Evolutionary conservation across 2,329 filamentous ascomycete genomes (phyloP).

Genomic region (Helotiales sp.): DNA sequence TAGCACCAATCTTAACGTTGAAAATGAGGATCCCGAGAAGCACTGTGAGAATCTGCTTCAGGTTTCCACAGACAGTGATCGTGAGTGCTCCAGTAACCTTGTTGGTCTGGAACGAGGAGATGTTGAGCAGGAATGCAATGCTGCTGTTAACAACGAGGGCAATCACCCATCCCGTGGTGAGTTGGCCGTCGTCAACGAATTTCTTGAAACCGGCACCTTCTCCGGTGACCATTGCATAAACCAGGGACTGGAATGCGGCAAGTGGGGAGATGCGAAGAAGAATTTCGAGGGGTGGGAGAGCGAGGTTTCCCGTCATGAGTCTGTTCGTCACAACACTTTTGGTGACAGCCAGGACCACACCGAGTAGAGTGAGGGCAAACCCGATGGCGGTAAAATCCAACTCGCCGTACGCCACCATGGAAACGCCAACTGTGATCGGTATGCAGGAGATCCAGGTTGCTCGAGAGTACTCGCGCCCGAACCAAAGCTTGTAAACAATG

Average conservation of each 20-base stretch:
- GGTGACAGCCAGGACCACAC: constrained; percentile 58
- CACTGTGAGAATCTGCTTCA: constrained; percentile 63
- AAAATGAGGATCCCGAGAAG: constrained; percentile 55
- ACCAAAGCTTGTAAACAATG: constrained; percentile 62
- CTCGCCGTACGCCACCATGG: constrained; percentile 64
- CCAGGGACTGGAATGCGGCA: constrained; percentile 59
- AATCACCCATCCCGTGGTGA: constrained; percentile 37
- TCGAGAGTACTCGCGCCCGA: constrained; percentile 58
- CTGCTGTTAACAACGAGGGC: constrained; percentile 48
- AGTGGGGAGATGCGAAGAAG: constrained; percentile 67
- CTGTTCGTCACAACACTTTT: constrained; percentile 69
- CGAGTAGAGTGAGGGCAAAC: constrained; percentile 59
- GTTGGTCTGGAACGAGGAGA: constrained; percentile 62
- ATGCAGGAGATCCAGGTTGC: constrained; percentile 64
- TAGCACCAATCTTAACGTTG: constrained; percentile 26
- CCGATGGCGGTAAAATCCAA: constrained; percentile 65
- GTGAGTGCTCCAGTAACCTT: constrained; percentile 62
- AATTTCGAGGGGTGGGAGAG: constrained; percentile 62
- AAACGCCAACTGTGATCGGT: constrained; percentile 64
- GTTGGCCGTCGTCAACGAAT: constrained; percentile 6
- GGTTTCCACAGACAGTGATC: constrained; percentile 63
- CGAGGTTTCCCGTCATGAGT: constrained; percentile 65
- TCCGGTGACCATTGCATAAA: constrained; percentile 57
- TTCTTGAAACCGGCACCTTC: constrained; percentile 52
- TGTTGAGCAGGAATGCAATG: constrained; percentile 60